Evolutionary conservation across 495 filamentous ascomycete genomes (phyloP), one percentile per base, ranked within the genome.

Genomic region (Darksidea phi): DNA sequence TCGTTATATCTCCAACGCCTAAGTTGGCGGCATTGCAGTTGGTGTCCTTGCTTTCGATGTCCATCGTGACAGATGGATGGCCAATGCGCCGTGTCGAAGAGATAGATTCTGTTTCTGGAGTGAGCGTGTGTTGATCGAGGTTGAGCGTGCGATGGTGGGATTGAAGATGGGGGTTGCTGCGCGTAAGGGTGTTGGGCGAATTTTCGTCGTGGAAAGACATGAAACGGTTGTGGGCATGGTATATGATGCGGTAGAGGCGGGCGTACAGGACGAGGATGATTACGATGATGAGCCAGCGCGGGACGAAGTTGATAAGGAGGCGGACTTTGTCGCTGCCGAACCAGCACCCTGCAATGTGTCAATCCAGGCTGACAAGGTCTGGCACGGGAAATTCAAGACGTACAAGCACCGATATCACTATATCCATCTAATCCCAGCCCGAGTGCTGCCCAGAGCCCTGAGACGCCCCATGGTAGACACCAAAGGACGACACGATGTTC

Each of bases 291-390:
- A 70, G 17, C 76, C 72, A 74, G 28, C 76, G 67, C 5, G 72
- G 76, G 17, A 76, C 69, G 59, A 78, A 78, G 64, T 78, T 78
- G 32, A 74, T 73, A 2, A 74, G 59, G n/a, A 78, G 63, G 0
- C 76, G 70, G n/a, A 69, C 63, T 24, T 63, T 13, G 57, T 78
- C 76, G 18, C 63, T 69, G 1, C 75, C 76, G 54, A 78, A 76
- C 76, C 76, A 78, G 59, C 76, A 77, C 76, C 76, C 74, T 64
- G 47, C 21, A 21, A 17, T n/a, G 15, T 15, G 21, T 54, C 18
- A 57, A 46, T 7, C 17, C 37, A 28, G 37, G 3, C n/a, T 34
- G 36, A 13, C 49, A 47, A 25, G 13, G 18, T 38, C 37, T 42
- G 18, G 49, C 41, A 43, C 18, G 34, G 23, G n/a, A 51, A 32